phyloP scores from a whole-genome alignment of 495 filamentous ascomycete species.

The Penicillium longicatenatum region DNA sequence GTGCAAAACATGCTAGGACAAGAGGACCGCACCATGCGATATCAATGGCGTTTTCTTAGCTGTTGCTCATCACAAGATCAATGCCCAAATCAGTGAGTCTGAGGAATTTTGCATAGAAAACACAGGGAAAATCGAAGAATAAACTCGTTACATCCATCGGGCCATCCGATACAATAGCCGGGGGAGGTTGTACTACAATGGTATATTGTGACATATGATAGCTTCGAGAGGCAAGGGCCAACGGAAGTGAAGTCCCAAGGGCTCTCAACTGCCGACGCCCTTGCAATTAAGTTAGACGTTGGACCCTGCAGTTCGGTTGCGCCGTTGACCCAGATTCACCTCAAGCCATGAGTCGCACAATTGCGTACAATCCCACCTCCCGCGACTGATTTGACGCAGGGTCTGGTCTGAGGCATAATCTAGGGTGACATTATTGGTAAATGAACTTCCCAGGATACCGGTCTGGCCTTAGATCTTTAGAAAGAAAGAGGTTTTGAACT shows the following conservation, averaged over 20 bases:
- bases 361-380: too few relatives aligned
- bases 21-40: too few relatives aligned
- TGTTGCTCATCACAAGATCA: background rate
- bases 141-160: too few relatives aligned
- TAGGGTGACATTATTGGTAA: too few relatives aligned
- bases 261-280: background rate
- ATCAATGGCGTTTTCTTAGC: too few relatives aligned
- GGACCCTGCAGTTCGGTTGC: background rate
- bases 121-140: background rate
- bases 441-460: too few relatives aligned
- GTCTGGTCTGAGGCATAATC: background rate
- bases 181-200: too few relatives aligned
- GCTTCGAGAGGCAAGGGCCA: background rate
- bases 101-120: background rate
- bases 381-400: background rate
- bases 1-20: background rate
- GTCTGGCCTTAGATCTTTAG: background rate
- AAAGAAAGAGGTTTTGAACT: background rate
- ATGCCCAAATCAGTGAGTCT: background rate
- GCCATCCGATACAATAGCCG: too few relatives aligned
- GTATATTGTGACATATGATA: background rate
- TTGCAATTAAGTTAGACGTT: background rate
- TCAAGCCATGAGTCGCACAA: background rate
- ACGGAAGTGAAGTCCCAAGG: background rate
- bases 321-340: background rate